Evolutionary conservation across 148 eudicot species (phyloP), one percentile per base, ranked within the genome.

Genomic region (Diospyros kaki): DNA sequence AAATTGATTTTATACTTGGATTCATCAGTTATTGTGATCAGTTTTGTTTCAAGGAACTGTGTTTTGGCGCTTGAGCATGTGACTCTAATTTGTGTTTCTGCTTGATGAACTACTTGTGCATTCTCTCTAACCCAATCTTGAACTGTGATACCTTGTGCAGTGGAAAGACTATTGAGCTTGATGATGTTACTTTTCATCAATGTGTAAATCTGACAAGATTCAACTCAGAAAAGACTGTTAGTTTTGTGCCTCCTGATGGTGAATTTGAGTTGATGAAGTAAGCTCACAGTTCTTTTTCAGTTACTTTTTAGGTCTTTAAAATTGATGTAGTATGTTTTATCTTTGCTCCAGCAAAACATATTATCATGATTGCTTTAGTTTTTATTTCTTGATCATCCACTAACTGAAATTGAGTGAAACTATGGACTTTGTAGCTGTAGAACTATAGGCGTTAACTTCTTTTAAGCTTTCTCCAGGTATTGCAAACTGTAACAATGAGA

Each of bases 201-300:
- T 95, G 99, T 76, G 99, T 95, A 69, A 95, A 95, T 81, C 84
- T 95, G 84, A 95, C 99, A 44, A 92, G 99, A 77, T 95, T 95
- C 81, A 95, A 95, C 87, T 89, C 99, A 8, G 99, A 92, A 80
- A 95, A 92, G 90, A 95, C 99, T 9, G 99, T 95, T 78, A 95
- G 99, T 77, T 95, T 95, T 78, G 99, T 95, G 76, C 99, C 99
- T 60, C 99, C 99, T 54, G 99, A 95, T 88, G 99, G 99, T 84
- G 99, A 95, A 95, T 92, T 95, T 83, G 97, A 95, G 80, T 83
- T 95, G 80, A 95, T 95, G 99, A 95, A 95, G 99, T 95, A 91
- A 86, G 91, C 50, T 78, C 48, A 18, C 55, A 17, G 56, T 56
- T 66, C 60, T 66, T 64, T 28, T 11, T 66, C 50, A 6, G 8